phyloP scores from a whole-genome alignment of 2,329 filamentous ascomycete genomes.

The Colletotrichum melonis region DNA sequence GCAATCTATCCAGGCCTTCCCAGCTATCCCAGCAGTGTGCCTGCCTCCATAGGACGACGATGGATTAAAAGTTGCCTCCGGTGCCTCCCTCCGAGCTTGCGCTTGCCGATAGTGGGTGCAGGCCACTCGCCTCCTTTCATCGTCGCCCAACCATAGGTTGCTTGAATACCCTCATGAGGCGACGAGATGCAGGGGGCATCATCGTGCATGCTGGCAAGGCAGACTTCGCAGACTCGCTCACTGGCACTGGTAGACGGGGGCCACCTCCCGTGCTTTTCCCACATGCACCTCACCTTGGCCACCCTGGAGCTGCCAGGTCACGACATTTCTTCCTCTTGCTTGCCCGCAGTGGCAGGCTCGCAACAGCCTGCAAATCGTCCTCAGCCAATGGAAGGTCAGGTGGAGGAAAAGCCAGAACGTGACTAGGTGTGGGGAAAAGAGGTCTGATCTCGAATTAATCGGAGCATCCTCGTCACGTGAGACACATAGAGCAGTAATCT shows the following conservation, averaged over 20 bases:
- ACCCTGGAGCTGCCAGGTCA: background rate
- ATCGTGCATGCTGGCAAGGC: constrained; percentile 9
- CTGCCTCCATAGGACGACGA: background rate
- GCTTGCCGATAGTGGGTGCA: background rate
- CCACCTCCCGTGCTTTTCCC: background rate
- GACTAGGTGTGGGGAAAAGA: background rate
- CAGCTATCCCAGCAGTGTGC: background rate
- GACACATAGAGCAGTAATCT: background rate
- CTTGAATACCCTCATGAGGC: background rate
- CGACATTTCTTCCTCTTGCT: background rate
- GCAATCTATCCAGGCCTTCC: background rate
- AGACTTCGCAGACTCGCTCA: background rate
- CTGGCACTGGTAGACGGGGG: too few relatives aligned
- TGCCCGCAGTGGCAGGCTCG: background rate
- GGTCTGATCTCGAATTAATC: background rate
- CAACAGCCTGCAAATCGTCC: background rate
- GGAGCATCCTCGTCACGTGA: background rate
- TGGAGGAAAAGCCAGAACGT: background rate
- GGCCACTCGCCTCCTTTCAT: background rate
- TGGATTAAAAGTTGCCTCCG: background rate
- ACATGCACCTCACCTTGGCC: background rate
- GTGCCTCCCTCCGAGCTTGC: background rate
- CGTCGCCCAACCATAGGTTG: background rate
- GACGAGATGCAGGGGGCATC: constrained; percentile 2
- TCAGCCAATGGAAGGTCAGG: background rate